Conservation (phyloP, 495 filamentous ascomycete genomes). For the Neohortaea acidophila region DNA sequence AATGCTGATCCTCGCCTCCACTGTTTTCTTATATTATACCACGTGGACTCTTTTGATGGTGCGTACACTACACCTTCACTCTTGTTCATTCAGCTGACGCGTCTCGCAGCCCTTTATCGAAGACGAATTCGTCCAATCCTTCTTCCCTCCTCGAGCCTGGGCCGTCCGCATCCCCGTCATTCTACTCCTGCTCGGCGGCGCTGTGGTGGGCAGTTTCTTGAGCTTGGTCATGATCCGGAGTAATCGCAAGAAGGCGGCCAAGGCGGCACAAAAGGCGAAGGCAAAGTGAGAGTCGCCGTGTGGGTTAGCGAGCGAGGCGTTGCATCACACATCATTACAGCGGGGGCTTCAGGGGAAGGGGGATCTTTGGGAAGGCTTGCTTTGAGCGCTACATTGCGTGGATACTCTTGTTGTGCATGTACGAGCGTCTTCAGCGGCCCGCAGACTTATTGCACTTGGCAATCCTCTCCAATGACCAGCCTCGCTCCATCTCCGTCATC, state of each 20-base stretch:
- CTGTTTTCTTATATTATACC: constrained; percentile 97
- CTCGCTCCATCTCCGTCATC: constrained; percentile 20
- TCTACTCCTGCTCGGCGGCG: constrained; percentile 75
- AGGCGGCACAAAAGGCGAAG: constrained; percentile 64
- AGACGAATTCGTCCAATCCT: constrained; percentile 69
- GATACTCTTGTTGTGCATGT: too few species aligned
- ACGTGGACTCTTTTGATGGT: constrained; percentile 97
- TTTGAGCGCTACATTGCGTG: too few species aligned
- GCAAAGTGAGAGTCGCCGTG: constrained; percentile 18
- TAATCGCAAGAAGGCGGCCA: constrained; percentile 91
- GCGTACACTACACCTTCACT: constrained; percentile 15
- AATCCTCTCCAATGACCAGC: constrained; percentile 33
- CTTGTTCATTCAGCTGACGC: constrained; percentile 2
- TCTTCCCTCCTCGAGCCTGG: constrained; percentile 97
- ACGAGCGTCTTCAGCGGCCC: neutral
- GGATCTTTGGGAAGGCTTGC: too few species aligned
- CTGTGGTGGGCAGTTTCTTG: constrained; percentile 92
- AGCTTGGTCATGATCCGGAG: constrained; percentile 97
- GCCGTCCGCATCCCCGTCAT: constrained; percentile 97
- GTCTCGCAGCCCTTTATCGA: constrained; percentile 80
- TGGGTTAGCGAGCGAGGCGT: constrained; percentile 1
- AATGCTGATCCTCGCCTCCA: constrained; percentile 91
- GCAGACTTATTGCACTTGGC: constrained; percentile 23
- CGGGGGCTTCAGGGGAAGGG: too few species aligned
- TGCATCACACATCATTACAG: neutral